Evolutionary conservation across 1,284 basidiomycete species (phyloP).

Genomic region (Acaromyces ingoldii): DNA sequence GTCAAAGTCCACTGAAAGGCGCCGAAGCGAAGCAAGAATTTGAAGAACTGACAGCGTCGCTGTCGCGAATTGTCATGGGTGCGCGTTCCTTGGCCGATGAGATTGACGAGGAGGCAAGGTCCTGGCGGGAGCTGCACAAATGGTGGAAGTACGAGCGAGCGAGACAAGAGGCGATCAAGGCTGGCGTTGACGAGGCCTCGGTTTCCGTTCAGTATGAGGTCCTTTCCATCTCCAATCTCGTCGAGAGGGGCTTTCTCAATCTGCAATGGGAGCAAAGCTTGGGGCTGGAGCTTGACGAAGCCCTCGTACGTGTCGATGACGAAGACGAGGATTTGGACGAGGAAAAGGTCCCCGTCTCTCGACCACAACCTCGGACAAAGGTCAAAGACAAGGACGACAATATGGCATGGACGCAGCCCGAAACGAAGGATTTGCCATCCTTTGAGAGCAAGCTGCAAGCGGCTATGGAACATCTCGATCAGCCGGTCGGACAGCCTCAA

Average conservation of each 20-base stretch:
- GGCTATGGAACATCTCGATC: no score
- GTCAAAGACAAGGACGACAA: not conserved
- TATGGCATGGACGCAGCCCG: not conserved
- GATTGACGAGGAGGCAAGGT: not conserved
- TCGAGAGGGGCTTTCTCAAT: slow-evolving; percentile 2
- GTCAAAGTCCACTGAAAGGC: no score
- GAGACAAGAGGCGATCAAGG: not conserved
- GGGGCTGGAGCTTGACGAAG: not conserved
- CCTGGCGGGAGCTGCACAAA: not conserved
- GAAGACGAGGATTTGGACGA: slow-evolving; percentile 4
- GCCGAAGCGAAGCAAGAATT: no score
- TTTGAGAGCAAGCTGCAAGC: no score
- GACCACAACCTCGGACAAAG: not conserved
- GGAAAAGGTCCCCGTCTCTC: not conserved
- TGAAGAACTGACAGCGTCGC: no score
- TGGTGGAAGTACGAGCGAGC: slow-evolving; percentile 3
- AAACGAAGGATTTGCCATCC: no score
- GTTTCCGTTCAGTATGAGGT: not conserved
- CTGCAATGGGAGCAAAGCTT: not conserved
- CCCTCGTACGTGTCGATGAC: not conserved
- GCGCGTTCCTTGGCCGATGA: no score
- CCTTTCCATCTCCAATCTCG: not conserved
- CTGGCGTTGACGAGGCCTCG: not conserved
- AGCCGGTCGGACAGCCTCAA: no score
- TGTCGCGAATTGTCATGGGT: no score